A percentile compares a stretch with the other conserved stretches of the same genome.
phyloP scores from a whole-genome alignment of 192 early-diverging fungal species.

The Gonapodya sp. region DNA sequence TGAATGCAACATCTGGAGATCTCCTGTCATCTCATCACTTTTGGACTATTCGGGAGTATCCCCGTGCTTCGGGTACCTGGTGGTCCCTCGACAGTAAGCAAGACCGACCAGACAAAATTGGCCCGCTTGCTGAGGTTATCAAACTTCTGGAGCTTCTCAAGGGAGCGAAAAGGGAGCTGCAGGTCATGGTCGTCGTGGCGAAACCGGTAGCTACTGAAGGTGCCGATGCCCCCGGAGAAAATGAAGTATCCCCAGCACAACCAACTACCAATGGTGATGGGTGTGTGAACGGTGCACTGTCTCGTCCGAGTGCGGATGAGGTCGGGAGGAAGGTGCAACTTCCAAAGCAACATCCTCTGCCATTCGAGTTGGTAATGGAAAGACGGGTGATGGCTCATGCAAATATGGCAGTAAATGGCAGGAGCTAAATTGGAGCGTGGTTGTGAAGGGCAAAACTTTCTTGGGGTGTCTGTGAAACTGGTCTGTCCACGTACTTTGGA shows the following conservation, averaged over 20 bases:
- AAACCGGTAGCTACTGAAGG: too few relatives aligned
- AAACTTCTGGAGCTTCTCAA: not conserved
- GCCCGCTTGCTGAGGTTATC: not conserved
- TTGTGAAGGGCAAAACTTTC: too few relatives aligned
- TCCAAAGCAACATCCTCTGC: not conserved
- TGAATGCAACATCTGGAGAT: not conserved
- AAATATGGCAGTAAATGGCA: too few relatives aligned
- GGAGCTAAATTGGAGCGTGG: too few relatives aligned
- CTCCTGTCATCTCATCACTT: not conserved
- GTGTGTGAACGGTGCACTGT: too few relatives aligned
- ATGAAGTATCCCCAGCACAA: not conserved
- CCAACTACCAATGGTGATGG: too few relatives aligned
- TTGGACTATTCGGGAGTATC: not conserved
- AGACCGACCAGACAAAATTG: not conserved
- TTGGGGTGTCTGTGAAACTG: too few relatives aligned
- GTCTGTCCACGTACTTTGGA: too few relatives aligned
- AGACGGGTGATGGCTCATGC: too few relatives aligned
- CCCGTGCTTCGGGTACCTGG: not conserved
- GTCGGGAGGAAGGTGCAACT: not conserved
- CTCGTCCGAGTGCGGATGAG: not conserved
- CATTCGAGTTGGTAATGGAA: not conserved
- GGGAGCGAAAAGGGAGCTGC: not conserved
- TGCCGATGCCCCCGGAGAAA: too few relatives aligned
- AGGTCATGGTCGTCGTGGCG: not conserved
- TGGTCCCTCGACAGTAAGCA: not conserved